Base-by-base conservation (phyloP, 2,329 filamentous ascomycete genomes). In the Colletotrichum endophyticum region DNA sequence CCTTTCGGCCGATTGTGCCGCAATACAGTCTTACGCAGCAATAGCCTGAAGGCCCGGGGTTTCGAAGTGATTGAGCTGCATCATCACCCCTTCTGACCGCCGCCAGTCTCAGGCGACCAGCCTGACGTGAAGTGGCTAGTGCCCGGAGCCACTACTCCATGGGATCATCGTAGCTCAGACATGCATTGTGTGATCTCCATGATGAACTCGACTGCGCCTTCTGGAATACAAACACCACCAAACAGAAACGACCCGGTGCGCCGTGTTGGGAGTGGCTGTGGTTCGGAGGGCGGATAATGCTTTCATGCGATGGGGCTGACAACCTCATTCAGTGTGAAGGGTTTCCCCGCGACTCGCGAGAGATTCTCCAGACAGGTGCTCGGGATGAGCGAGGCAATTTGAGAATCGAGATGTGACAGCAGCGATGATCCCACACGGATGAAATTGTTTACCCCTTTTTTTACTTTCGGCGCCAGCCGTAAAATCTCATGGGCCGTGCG, bases 1-100 rank as follows among this genome's bases (percentile, higher is more conserved):
- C 44, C 9, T 53, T n/a, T 68, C 57, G 70, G 70, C 64, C 36
- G 73, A 64, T 36, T 62, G 39, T 34, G 62, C 61, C 61, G 61
- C 19, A 53, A 39, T 56, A 1, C 49, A 15, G 30, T 63, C 19
- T 36, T 63, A 28, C 25, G 56, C 56, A 15, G 56, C 25, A 32
- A 63, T 28, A 19, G 67, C n/a, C n/a, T 34, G 44, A n/a, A 28
- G 36, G 57, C 62, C 32, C 30, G 32, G 27, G 63, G 56, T 57
- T 76, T 73, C 63, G 44, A 64, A 68, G 73, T 69, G 64, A 69
- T 69, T 68, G 64, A 32, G 57, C 32, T 73, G 64, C 39, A 28
- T 56, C 28, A 32, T 59, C 34, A 56, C 25, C 62, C 53, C 62
- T 25, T 25, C 25, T 8, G 32, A 53, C n/a, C n/a, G 12, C 44